Base-by-base conservation (phyloP, 78 protist genomes). In the Dictyostelium firmibasis region DNA sequence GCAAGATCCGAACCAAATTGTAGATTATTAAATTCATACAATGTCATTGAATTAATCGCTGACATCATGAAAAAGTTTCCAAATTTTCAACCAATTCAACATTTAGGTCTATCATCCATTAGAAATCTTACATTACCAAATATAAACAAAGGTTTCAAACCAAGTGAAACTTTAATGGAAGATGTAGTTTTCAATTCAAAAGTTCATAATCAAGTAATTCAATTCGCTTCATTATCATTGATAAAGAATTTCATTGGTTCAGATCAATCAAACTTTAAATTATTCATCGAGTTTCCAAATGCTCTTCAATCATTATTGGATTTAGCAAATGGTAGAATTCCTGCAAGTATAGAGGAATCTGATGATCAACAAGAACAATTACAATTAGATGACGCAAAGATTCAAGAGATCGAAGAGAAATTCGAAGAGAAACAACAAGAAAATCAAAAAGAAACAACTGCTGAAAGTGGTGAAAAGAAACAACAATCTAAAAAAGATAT, bases 61-160 rank as follows among this genome's bases (percentile, higher is more conserved):
- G 79, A 78, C 14, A 43, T 29, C 2, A 43, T 89, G 87, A 70
- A 75, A 81, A 78, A 31, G n/a, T 89, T 29, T 14, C 94, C 94
- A 36, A 89, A 89, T 81, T 78, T 64, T 50, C 94, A 89, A 81
- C 94, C 94, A 31, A 70, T 89, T 29, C 94, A 89, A 67, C 94
- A 89, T 23, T 69, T 81, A 3, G 57, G 72, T 41, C 13, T 81
- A 23, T 35, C 87, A 8, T 75, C 87, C 1, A 16, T 81, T 31
- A 69, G 67, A 27, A 89, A 89, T 81, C 53, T 89, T 9, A 89
- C 94, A 0, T 35, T 72, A 0, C 76, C 79, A 35, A 44, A 25
- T 0, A 33, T 84, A 31, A 60, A 70, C 94, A 89, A 81, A 50
- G 87, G 82, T n/a, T 47, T 20, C 35, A 47, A 81, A 10, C 72